Base-by-base conservation (phyloP, 108 stramenopile species). In the Cyclostephanos tholiformis region DNA sequence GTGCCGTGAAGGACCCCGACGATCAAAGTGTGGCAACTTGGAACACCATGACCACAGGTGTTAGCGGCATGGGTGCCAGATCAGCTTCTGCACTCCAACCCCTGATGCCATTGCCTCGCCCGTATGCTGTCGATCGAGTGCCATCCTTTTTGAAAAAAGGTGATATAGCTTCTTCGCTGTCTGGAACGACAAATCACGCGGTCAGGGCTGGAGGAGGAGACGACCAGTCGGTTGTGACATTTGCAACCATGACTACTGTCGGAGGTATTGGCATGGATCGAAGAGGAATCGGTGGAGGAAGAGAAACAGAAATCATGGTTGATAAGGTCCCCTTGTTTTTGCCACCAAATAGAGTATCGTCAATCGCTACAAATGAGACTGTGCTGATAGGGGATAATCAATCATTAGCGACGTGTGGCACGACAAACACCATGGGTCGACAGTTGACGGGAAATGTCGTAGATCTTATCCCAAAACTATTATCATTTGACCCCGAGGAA, bases 181-280 rank as follows among this genome's bases (percentile, higher is more conserved):
- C 79, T 17, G 72, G 67, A 38, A 49, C 27, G 16, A 80, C 79
- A 5, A 69, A 69, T 43, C 59, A 67, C 32, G 79, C 79, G 7
- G 57, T 80, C 12, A 67, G 79, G 27, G 72, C 55, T 14, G 30
- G 36, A 38, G 59, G 59, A 57, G 67, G 62, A 27, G 79, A 80
- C 49, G 79, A 80, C 69, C 79, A 80, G 67, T 82, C 80, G 13
- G 65, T 82, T 7, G 75, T 82, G 9, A 82, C 80, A 7, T 82
- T 82, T 77, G 75, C 80, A 6, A 82, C 80, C 11, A 61, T 64
- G 49, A 82, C 75, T 9, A 77, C 80, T 25, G 62, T 58, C 38
- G 74, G 66, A 57, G 55, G 66, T 7, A 19, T 17, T 60, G 36
- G 36, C 23, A 60, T 60, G 59, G 72, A 69, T 26, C 53, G 71